phyloP scores from a whole-genome alignment of 257 asterid genomes.

The Rhazya stricta region DNA sequence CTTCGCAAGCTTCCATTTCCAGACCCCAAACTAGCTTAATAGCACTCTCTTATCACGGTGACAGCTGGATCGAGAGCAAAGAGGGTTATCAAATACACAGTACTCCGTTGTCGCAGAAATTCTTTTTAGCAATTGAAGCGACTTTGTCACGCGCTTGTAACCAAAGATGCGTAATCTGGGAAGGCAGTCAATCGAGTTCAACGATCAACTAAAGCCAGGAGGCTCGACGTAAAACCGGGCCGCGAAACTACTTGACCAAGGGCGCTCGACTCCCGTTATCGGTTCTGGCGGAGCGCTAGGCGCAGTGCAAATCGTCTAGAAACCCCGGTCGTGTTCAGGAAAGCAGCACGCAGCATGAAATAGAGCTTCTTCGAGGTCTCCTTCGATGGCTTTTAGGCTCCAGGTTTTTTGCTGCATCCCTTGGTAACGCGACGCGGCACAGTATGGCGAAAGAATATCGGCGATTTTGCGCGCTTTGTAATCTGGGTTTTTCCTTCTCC shows the following conservation, averaged over 20 bases:
- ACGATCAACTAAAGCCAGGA: conserved; percentile 75
- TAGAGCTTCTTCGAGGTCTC: conserved; percentile 91
- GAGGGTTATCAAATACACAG: conserved; percentile 78
- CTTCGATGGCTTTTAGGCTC: conserved; percentile 97
- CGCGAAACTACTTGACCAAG: conserved; percentile 94
- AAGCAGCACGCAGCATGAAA: conserved; percentile 69
- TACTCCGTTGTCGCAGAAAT: conserved; percentile 91
- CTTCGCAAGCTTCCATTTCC: conserved; percentile 64
- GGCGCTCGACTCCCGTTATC: conserved; percentile 99
- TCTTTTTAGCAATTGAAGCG: conserved; percentile 90
- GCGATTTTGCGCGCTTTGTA: conserved; percentile 93
- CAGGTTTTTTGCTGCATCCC: conserved; percentile 99
- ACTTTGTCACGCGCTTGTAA: conserved; percentile 58
- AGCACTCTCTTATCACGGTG: conserved; percentile 92
- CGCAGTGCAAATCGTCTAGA: conserved; percentile 69
- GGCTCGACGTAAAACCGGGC: conserved; percentile 86
- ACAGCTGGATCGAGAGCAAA: conserved; percentile 75
- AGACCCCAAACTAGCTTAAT: conserved; percentile 71
- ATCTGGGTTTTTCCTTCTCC: conserved; percentile 39
- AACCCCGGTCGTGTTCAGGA: conserved; percentile 73
- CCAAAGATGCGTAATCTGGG: conserved; percentile 82
- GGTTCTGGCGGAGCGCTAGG: conserved; percentile 85
- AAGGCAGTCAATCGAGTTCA: conserved; percentile 47
- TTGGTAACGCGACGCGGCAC: conserved; percentile 96
- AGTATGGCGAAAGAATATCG: conserved; percentile 78